Evolutionary conservation across 2,329 filamentous ascomycete genomes (phyloP).

Genomic region (Orbilia javanica): DNA sequence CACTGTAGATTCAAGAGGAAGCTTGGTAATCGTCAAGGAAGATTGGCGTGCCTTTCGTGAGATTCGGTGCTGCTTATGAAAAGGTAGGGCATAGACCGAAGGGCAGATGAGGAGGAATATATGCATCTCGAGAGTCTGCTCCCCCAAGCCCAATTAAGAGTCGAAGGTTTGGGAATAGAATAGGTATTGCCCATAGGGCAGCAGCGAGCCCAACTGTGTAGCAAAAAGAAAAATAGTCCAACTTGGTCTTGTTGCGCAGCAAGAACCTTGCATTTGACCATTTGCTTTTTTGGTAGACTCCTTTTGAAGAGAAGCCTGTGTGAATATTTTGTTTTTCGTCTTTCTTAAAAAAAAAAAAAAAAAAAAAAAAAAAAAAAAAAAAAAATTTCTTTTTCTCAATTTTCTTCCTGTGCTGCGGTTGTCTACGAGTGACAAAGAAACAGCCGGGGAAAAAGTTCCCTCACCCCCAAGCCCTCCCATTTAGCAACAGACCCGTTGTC

Average conservation of each 20-base stretch:
- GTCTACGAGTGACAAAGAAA: slow-evolving; percentile 41
- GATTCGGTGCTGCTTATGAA: slow-evolving; percentile 58
- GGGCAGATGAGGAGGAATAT: slow-evolving; percentile 56
- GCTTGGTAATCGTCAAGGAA: slow-evolving; percentile 54
- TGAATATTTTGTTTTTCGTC: slow-evolving; percentile 13
- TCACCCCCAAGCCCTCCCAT: background rate
- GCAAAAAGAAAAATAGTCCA: slow-evolving; percentile 25
- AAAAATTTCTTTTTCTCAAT: slow-evolving; percentile 21
- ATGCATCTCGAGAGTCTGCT: slow-evolving; percentile 56
- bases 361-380: too few species aligned
- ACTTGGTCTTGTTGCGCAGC: slow-evolving; percentile 45
- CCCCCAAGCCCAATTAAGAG: slow-evolving; percentile 56
- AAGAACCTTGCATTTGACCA: slow-evolving; percentile 42
- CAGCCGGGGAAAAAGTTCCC: slow-evolving; percentile 30
- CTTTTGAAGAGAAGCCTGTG: slow-evolving; percentile 24
- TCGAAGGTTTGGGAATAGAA: slow-evolving; percentile 45
- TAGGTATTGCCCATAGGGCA: slow-evolving; percentile 36
- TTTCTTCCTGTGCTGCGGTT: slow-evolving; percentile 39
- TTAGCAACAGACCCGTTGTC: slow-evolving; percentile 45
- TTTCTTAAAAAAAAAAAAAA: too few species aligned
- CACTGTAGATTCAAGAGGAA: slow-evolving; percentile 44
- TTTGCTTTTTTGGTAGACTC: slow-evolving; percentile 4
- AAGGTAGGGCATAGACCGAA: slow-evolving; percentile 53
- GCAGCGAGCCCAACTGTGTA: slow-evolving; percentile 35
- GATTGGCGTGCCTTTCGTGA: slow-evolving; percentile 58